Base-by-base conservation (phyloP, 805 yeast species). In the Blastobotrys terrestris region DNA sequence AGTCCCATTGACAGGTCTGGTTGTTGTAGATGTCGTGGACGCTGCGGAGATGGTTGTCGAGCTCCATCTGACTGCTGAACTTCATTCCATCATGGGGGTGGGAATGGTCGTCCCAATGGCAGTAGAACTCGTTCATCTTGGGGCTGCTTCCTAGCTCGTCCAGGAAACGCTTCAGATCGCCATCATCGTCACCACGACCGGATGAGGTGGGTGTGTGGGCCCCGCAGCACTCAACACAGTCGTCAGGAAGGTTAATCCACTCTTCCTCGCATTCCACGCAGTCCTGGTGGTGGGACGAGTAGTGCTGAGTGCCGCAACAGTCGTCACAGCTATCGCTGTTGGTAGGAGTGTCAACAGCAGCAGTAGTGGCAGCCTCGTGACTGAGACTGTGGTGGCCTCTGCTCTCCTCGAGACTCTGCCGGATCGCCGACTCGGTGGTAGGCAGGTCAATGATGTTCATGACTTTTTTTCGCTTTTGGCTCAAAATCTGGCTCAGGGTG, bases 1-100 rank as follows among this genome's bases (percentile, higher is more conserved):
- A 61, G 49, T 70, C 74, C 75, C 75, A 71, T 50, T 67, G 72
- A 50, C 74, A 71, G 6, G 60, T 56, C 20, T 55, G 47, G 16
- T 56, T 49, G 19, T 55, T 53, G 41, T 45, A 39, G 39, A 18
- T 49, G 46, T 39, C 41, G 26, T 53, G 59, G 53, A 58, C 67
- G 20, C 51, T 51, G 45, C 55, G 56, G 22, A 65, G 50, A 55
- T 63, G 68, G 43, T 50, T 57, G 52, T 59, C 70, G 22, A 67
- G 58, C 18, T 67, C 70, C 4, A 47, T 40, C 44, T 61, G 63
- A 46, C 55, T 57, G 46, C 48, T 43, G 51, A 67, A 67, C 43
- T 53, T 52, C 4, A 64, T 64, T 45, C 63, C 63, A 26, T 61
- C 65, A 44, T 59, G 59, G 48, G 64, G 69, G 31, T 61, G 55